Percentiles rank a stretch among this genome's conserved stretches.
phyloP scores from a whole-genome alignment of 2,329 filamentous ascomycete species.

The Pezicula carpinea region DNA sequence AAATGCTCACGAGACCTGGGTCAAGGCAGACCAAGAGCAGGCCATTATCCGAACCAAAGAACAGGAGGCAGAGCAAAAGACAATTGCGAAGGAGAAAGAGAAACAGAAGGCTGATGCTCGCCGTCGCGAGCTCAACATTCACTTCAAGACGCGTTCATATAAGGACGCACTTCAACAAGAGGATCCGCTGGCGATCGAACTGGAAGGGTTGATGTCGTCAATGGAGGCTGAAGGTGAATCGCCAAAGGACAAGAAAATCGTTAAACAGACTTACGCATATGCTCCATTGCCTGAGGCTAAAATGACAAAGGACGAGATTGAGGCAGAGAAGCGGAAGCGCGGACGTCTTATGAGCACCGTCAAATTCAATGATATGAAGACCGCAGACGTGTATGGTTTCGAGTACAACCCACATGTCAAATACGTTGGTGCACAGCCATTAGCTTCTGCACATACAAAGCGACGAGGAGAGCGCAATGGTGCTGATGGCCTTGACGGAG shows the following conservation, averaged over 20 bases:
- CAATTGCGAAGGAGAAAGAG: no score
- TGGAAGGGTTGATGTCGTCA: no score
- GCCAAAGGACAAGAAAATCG: background rate
- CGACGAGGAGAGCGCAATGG: constrained; percentile 7
- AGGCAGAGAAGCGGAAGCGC: constrained; percentile 18
- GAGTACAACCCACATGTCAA: constrained; percentile 54
- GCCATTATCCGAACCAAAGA: no score
- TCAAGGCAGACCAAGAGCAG: constrained; percentile 11
- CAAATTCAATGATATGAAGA: constrained; percentile 40
- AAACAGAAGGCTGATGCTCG: no score
- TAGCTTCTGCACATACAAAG: constrained; percentile 6
- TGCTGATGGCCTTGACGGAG: constrained; percentile 12
- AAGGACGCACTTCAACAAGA: no score
- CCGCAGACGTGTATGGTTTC: constrained; percentile 55
- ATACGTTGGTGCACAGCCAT: constrained; percentile 56
- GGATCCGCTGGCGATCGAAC: no score
- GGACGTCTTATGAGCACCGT: constrained; percentile 18
- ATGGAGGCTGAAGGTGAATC: background rate
- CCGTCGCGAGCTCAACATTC: no score
- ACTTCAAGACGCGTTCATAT: no score
- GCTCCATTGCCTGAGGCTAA: constrained; percentile 16
- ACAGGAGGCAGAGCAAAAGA: no score
- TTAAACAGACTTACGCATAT: constrained; percentile 12
- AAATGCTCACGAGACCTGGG: constrained; percentile 16
- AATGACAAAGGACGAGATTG: constrained; percentile 20